phyloP scores from a whole-genome alignment of 345 rosid species.

The Syzygium oleosum region DNA sequence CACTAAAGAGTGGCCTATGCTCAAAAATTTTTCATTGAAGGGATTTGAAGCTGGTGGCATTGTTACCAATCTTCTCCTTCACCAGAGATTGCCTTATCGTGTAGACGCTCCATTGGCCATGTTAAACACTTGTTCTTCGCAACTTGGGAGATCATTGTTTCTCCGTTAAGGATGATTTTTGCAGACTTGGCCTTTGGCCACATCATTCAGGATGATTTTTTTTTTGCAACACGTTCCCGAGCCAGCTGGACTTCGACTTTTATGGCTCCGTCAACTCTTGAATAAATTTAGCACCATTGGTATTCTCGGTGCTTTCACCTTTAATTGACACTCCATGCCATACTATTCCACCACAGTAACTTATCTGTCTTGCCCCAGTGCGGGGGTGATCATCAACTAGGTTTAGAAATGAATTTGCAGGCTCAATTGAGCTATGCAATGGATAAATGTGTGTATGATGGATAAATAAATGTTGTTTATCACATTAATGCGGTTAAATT shows the following conservation, averaged over 20 bases:
- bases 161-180: neutral
- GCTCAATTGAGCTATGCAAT: neutral
- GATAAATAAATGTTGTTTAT: too few relatives aligned
- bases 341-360: neutral
- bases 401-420: neutral
- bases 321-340: neutral
- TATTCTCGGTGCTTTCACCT: neutral
- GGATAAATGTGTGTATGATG: neutral
- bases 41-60: neutral
- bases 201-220: neutral
- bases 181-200: neutral
- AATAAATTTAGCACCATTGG: neutral
- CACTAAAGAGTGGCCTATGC: neutral
- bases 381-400: neutral
- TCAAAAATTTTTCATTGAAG: neutral
- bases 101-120: neutral
- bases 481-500: neutral
- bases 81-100: neutral
- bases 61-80: too few relatives aligned
- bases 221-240: neutral
- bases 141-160: neutral
- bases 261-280: neutral
- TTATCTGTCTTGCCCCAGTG: neutral
- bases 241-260: neutral
- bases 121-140: neutral